Base-by-base conservation (phyloP, 2,329 filamentous ascomycete genomes). In the Cladosporium sp. region DNA sequence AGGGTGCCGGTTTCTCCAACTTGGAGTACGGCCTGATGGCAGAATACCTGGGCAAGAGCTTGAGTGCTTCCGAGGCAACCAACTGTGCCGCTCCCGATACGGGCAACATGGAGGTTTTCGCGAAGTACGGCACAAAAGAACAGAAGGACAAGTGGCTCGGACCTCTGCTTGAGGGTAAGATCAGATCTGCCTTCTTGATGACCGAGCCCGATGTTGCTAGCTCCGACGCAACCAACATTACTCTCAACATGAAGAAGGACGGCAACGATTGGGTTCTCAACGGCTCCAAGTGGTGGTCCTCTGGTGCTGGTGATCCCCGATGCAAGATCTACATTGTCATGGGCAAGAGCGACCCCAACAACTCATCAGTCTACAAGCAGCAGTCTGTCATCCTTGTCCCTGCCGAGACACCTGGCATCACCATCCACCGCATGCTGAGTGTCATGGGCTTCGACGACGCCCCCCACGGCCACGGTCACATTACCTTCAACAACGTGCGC, bases 251-350 rank as follows among this genome's bases (percentile, higher is more conserved):
- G 71, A 82, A 78, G 64, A 85, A 83, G 58, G 91, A 97, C 64
- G 93, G 92, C 10, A 85, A 94, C 69, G 85, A 94, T 66, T 97
- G 94, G 71, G 85, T 97, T 17, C 81, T 99, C 55, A 97, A 97
- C 70, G 94, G 94, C 58, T 83, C 85, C 84, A 99, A 99, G 90
- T 99, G 94, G 94, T 99, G 94, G 94, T 96, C 91, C 25, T 96
- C 90, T 62, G 94, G 94, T 64, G 91, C 92, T 17, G 94, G 94
- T 58, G 94, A 99, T 76, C 89, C 88, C 58, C 84, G 93, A 67
- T 99, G 94, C 81, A 83, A 89, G 74, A 80, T 99, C 72, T 97
- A 97, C 78, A 87, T 99, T 61, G 91, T 96, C 67, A 96, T 99
- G 89, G 94, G 91, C 76, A 96, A 97, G 81, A 88, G 84, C 12